phyloP scores from a whole-genome alignment of 805 yeast genomes.

The Saturnispora zaruensis region DNA sequence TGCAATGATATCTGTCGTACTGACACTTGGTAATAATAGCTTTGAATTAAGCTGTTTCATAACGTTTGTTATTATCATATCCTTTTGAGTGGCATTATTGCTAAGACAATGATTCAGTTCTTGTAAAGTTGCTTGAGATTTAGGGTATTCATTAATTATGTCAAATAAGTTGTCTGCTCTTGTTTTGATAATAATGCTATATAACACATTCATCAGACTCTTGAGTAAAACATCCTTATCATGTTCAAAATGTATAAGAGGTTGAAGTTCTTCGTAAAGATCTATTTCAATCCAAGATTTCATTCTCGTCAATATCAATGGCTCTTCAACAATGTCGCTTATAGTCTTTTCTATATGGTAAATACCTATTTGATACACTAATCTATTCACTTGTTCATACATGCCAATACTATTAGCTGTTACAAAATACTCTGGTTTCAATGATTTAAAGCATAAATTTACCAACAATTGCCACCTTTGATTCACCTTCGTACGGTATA shows the following conservation, averaged over 20 bases:
- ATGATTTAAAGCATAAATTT: background rate
- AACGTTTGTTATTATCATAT: slow-evolving; percentile 43
- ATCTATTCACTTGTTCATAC: slow-evolving; percentile 19
- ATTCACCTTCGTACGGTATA: slow-evolving; percentile 8
- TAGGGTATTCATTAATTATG: slow-evolving; percentile 47
- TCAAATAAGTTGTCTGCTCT: slow-evolving; percentile 53
- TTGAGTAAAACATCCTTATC: slow-evolving; percentile 9
- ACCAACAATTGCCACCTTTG: background rate
- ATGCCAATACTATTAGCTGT: slow-evolving; percentile 1
- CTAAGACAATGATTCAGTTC: slow-evolving; percentile 49
- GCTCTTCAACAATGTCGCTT: slow-evolving; percentile 2
- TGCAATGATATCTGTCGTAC: slow-evolving; percentile 63
- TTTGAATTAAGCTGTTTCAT: slow-evolving; percentile 34
- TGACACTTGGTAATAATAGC: slow-evolving; percentile 71
- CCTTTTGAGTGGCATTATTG: slow-evolving; percentile 39
- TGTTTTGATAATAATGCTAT: slow-evolving; percentile 28
- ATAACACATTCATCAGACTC: slow-evolving; percentile 17
- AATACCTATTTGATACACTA: slow-evolving; percentile 33
- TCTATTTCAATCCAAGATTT: slow-evolving; percentile 32
- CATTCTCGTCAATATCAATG: slow-evolving; percentile 29
- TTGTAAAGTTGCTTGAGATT: slow-evolving; percentile 40
- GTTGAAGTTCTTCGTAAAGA: slow-evolving; percentile 28
- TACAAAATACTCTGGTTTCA: background rate
- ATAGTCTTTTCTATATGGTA: slow-evolving; percentile 25
- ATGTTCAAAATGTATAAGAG: slow-evolving; percentile 3